These are phyloP conservation scores for Penicillium italicum DNA, from an alignment of 2,329 filamentous ascomycete genomes.

Conservation along the genomic window DNA sequence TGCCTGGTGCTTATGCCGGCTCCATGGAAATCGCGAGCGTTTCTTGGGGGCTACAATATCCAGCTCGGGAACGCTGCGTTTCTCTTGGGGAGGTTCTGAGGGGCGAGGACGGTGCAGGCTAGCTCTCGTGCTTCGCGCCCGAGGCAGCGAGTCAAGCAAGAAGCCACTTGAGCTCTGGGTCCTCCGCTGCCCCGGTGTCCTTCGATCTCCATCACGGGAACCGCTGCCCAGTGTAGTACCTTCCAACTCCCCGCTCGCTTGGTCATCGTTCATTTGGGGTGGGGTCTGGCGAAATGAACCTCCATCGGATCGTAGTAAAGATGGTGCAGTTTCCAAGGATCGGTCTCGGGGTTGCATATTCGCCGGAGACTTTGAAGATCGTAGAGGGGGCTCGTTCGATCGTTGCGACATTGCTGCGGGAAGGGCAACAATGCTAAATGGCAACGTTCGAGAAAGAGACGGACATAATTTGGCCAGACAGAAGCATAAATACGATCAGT, in stretches of 20 bases:
- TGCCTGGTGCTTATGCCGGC: slow-evolving; percentile 31
- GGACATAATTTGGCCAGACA: slow-evolving; percentile 15
- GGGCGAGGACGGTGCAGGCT: slow-evolving; percentile 24
- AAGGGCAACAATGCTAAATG: slow-evolving; percentile 18
- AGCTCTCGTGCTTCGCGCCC: slow-evolving; percentile 26
- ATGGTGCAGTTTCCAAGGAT: neutral
- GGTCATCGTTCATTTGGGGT: slow-evolving; percentile 28
- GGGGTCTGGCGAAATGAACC: slow-evolving; percentile 15
- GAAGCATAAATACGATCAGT: slow-evolving; percentile 21
- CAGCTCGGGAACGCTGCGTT: slow-evolving; percentile 39
- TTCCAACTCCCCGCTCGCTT: slow-evolving; percentile 34
- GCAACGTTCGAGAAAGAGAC: slow-evolving; percentile 22
- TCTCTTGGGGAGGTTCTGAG: slow-evolving; percentile 35
- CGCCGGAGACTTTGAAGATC: slow-evolving; percentile 15
- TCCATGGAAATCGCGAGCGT: slow-evolving; percentile 35
- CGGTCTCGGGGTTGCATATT: slow-evolving; percentile 10
- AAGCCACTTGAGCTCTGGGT: slow-evolving; percentile 41
- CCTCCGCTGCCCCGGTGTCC: slow-evolving; percentile 24
- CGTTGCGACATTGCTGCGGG: slow-evolving; percentile 23
- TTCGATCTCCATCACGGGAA: slow-evolving; percentile 34
- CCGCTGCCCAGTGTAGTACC: slow-evolving; percentile 37
- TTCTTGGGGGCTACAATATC: slow-evolving; percentile 36
- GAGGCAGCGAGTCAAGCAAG: slow-evolving; percentile 43
- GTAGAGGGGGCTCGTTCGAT: slow-evolving; percentile 15
- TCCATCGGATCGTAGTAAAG: slow-evolving; percentile 16